Evolutionary conservation across 306 rosid species (phyloP), one percentile per base, ranked within the genome.

Genomic region (Rubus idaeus): DNA sequence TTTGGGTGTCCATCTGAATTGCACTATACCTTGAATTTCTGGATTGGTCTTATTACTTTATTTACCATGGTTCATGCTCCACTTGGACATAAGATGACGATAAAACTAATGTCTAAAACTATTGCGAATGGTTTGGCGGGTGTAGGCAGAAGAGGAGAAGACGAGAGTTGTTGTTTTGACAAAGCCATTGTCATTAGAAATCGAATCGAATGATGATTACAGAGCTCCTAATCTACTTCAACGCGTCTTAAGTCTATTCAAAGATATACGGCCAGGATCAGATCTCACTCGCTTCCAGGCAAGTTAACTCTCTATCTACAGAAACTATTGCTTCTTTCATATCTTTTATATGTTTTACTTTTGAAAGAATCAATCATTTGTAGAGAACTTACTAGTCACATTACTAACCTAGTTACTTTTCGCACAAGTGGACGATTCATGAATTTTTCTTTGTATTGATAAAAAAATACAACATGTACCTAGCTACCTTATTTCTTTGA

Each of bases 271-370:
- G 64, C 95, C 91, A 39, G 97, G 98, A 83, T 88, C 98, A 5
- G 97, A 95, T 83, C 90, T 95, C 86, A 71, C 88, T 4, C 72
- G 79, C 63, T 64, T 95, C 16, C 96, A 92, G 92, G 98, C 57
- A 79, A 78, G 79, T 81, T 45, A 18, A 42, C 14, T 66, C 16
- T 6, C 18, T 39, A 30, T 30, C 2, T 30, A 30, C 35, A 30
- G 35, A 6, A 11, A 30, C 8, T 21, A 21, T 10, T 21, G 17
- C 64, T 58, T 10, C 61, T n/a, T 20, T 56, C 21, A 55, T 6
- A 8, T 17, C 40, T 60, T 60, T 4, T 4, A 26, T 60, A 2
- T 60, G 40, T 60, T 23, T 23, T 12, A 60, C 40, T 60, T 60
- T 23, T 1, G 9, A 60, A 30, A 30, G 35, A 30, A 30, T 0